Evolutionary conservation across 192 early-diverging fungal genomes (phyloP).

Genomic region (Umbelopsis ramanniana): DNA sequence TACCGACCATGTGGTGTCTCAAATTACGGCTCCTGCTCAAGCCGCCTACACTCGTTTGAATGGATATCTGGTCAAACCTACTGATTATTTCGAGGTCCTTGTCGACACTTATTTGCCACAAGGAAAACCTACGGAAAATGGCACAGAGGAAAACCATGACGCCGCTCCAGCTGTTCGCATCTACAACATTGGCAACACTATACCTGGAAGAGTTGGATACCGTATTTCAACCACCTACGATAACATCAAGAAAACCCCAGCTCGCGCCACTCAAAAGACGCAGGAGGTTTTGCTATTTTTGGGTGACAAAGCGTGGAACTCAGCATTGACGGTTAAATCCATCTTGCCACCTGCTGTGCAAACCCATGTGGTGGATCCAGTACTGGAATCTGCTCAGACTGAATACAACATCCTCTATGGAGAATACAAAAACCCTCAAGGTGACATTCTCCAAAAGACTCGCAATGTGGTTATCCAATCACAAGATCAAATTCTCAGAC

Average conservation of each 20-base stretch:
- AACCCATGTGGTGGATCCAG: conserved; percentile 8
- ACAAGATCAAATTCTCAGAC: conserved; percentile 9
- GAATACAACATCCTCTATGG: conserved; percentile 14
- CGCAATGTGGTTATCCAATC: neutral
- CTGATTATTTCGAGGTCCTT: neutral
- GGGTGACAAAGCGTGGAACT: conserved; percentile 16
- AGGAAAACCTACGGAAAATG: neutral
- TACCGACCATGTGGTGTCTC: conserved; percentile 19
- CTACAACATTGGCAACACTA: neutral
- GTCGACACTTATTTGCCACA: conserved; percentile 6
- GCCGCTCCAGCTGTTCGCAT: neutral
- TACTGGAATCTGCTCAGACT: conserved; percentile 7
- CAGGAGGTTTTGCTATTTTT: neutral
- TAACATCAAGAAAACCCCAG: conserved; percentile 8
- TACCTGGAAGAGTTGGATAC: neutral
- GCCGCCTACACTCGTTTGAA: conserved; percentile 1
- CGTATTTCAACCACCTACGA: conserved; percentile 2
- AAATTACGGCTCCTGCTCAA: conserved; percentile 21
- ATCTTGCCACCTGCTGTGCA: conserved; percentile 1
- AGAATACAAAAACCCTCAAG: conserved; percentile 14
- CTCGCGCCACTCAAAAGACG: conserved; percentile 13
- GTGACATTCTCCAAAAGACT: conserved; percentile 16
- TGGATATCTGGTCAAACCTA: conserved; percentile 4
- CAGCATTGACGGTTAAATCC: neutral
- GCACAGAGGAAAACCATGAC: neutral